Evolutionary conservation across 2,329 filamentous ascomycete species (phyloP), one percentile per base, ranked within the genome.

Genomic region (Cladosporium sp.): DNA sequence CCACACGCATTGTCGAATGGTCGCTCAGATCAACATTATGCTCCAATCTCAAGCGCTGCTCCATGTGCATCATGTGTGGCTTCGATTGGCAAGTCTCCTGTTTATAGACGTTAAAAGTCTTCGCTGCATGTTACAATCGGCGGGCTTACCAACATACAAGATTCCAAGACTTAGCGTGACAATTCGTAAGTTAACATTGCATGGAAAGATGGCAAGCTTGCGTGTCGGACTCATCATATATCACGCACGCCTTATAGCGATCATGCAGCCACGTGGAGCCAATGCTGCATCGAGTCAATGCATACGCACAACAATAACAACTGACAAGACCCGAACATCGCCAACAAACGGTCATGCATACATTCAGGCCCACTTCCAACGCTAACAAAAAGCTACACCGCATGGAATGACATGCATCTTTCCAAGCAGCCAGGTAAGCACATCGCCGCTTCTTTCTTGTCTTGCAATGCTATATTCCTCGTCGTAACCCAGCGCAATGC

Each of bases 321-420:
- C 6, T 34, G 8, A 34, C 30, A 9, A 9, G 30, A 12, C 9
- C 28, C 28, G 28, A 30, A 30, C 9, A 34, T 34, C 19, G 36
- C 38, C 25, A 38, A 30, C 9, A 42, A 54, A 54, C 51, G 51
- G 51, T 15, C 36, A 19, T 54, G 51, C 51, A 54, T 54, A 15
- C 20, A 30, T 11, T 45, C 15, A n/a, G 43, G 25, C 15, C 43
- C 43, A 19, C 43, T 28, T 17, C 15, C 25, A 28, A 28, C 43
- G 19, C 43, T 47, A 47, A 30, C 1, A 22, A 22, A 30, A 47
- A 47, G 43, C 7, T 1, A 47, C 22, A 19, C 15, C 22, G 17
- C 9, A 9, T 12, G 30, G 7, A 34, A 34, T 34, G 30, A 34
- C 30, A 34, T 34, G 11, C 30, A 34, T 34, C 30, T 34, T 34